phyloP scores from a whole-genome alignment of 257 asterid species.

The Nicotiana obtusifolia region DNA sequence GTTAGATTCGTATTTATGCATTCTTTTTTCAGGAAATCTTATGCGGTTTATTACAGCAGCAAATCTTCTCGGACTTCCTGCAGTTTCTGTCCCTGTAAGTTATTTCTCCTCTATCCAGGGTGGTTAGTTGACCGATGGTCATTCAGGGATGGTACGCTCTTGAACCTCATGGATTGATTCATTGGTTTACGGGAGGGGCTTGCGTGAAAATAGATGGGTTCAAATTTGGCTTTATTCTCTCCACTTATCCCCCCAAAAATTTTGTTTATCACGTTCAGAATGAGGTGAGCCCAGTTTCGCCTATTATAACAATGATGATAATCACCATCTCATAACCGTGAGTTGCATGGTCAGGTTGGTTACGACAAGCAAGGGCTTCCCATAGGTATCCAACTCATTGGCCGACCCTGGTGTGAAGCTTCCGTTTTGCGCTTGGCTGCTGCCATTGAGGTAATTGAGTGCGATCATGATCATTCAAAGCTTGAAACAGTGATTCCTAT shows the following conservation, averaged over 20 bases:
- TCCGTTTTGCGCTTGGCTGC: conserved; percentile 82
- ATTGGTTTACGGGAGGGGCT: not conserved
- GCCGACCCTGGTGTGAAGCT: conserved; percentile 98
- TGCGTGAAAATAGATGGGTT: not conserved
- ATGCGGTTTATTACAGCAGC: conserved; percentile 76
- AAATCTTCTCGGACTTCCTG: conserved; percentile 94
- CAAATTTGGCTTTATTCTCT: not conserved
- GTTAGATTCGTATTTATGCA: not conserved
- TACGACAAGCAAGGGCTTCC: conserved; percentile 96
- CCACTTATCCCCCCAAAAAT: not conserved
- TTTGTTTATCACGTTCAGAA: not conserved
- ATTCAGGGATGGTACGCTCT: not conserved
- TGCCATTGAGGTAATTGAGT: conserved; percentile 60
- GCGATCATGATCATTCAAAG: not conserved
- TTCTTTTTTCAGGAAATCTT: conserved; percentile 56
- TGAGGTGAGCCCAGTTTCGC: not conserved
- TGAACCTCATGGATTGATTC: not conserved
- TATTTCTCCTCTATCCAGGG: not conserved
- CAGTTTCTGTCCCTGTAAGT: conserved; percentile 90
- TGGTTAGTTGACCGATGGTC: not conserved
- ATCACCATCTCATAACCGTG: not conserved
- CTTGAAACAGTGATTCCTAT: not conserved
- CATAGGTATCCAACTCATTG: conserved; percentile 82
- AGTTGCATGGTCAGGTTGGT: conserved; percentile 50
- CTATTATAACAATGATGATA: not conserved